Conservation (phyloP, 2,329 filamentous ascomycete genomes). For the Clonostachys rhizophaga region DNA sequence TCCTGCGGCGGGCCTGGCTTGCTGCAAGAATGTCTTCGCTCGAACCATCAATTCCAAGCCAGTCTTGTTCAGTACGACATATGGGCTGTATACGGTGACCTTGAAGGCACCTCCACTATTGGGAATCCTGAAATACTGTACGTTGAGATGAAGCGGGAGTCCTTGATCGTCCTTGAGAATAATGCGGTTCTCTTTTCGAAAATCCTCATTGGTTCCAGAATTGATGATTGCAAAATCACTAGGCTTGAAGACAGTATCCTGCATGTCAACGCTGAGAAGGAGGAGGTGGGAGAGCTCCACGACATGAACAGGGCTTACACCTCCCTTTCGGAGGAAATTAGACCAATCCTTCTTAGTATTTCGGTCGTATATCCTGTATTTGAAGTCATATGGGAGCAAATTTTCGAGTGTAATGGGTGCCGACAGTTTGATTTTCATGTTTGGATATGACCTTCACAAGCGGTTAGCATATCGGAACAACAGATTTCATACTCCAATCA, state of each 20-base stretch:
- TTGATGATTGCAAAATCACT: conserved; percentile 99
- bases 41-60: conserved; percentile 84
- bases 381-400: conserved; percentile 94
- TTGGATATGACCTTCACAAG: conserved; percentile 72
- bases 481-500: not conserved
- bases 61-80: conserved; percentile 92
- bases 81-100: conserved; percentile 91
- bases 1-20: conserved; percentile 77
- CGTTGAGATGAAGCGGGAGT: conserved; percentile 70
- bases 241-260: conserved; percentile 89
- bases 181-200: conserved; percentile 74
- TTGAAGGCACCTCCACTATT: conserved; percentile 94
- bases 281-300: conserved; percentile 93
- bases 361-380: conserved; percentile 98
- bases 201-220: conserved; percentile 80
- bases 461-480: conserved; percentile 8
- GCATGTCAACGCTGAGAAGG: conserved; percentile 90
- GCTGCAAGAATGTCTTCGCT: conserved; percentile 83
- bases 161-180: conserved; percentile 82
- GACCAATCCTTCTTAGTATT: conserved; percentile 99
- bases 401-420: conserved; percentile 95
- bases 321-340: conserved; percentile 94
- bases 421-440: conserved; percentile 89
- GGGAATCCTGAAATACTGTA: conserved; percentile 88
- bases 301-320: conserved; percentile 94